Conservation (phyloP, 1,284 basidiomycete species). For the Fomitopsis palustris region DNA sequence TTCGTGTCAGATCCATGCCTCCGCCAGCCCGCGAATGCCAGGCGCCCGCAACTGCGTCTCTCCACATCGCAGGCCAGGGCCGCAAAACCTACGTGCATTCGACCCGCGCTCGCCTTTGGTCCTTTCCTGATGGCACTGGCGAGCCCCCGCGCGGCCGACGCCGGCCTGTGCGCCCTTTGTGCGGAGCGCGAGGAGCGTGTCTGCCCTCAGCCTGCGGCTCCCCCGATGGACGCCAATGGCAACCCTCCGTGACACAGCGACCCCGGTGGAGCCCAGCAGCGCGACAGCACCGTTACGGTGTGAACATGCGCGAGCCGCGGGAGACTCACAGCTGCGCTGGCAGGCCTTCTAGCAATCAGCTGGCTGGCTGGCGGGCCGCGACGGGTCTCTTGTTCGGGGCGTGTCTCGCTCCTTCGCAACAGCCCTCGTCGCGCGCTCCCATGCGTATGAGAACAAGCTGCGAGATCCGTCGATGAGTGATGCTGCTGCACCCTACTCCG, state of each 20-base stretch:
- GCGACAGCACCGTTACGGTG: background rate
- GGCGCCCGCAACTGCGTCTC: background rate
- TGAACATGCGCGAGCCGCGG: background rate
- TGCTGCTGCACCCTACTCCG: background rate
- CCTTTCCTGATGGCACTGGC: background rate
- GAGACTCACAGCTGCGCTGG: background rate
- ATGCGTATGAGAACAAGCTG: slow-evolving; percentile 1
- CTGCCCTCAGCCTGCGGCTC: background rate
- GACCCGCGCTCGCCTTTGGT: background rate
- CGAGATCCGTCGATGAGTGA: background rate
- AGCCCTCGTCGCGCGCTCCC: background rate
- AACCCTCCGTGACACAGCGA: background rate
- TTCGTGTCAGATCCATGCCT: background rate
- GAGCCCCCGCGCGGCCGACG: background rate
- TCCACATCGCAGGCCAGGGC: background rate
- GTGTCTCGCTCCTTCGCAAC: background rate
- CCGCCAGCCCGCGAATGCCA: background rate
- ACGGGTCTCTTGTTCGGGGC: background rate
- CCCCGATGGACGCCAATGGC: background rate
- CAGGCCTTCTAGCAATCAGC: background rate
- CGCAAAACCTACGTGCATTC: no score
- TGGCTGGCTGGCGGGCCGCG: background rate
- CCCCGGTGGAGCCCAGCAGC: no score
- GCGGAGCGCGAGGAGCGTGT: background rate
- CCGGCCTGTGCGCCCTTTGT: background rate